Percentiles rank a stretch among this genome's conserved stretches.
Evolutionary conservation across 2,329 filamentous ascomycete genomes (phyloP).

Genomic region (Aureobasidium lini): DNA sequence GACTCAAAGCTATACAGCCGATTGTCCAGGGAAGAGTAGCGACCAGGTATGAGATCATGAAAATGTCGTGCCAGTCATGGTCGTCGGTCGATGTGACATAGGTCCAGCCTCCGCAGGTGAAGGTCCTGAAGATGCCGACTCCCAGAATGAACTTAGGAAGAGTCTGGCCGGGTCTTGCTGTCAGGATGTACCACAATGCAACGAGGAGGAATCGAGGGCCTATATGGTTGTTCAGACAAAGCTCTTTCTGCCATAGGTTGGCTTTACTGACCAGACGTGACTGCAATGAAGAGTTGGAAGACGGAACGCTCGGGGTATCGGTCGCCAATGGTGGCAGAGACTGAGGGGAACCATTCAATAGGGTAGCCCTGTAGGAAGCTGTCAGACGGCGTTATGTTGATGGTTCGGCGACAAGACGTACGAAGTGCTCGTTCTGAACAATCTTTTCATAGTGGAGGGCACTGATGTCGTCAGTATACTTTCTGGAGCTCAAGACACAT

Average conservation of each 20-base stretch:
- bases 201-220: conserved; percentile 88
- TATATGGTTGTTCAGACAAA: conserved; percentile 26
- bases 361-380: conserved; percentile 52
- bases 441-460: conserved; percentile 92
- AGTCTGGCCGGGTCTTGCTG: conserved; percentile 62
- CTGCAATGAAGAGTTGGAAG: conserved; percentile 94
- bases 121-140: conserved; percentile 76
- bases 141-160: conserved; percentile 75
- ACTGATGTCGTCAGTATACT: conserved; percentile 30
- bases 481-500: neutral
- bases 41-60: conserved; percentile 98
- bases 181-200: conserved; percentile 85
- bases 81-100: conserved; percentile 98
- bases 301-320: conserved; percentile 93
- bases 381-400: neutral
- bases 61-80: conserved; percentile 97
- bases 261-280: conserved; percentile 64
- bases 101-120: conserved; percentile 96
- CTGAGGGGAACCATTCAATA: conserved; percentile 34
- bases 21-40: conserved; percentile 92
- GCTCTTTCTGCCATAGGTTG: neutral
- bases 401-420: conserved; percentile 25
- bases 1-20: conserved; percentile 82
- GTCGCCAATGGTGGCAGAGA: conserved; percentile 90
- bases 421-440: conserved; percentile 90